Evolutionary conservation across 371 early-diverging fungal genomes (phyloP).

Genomic region (Actinomucor elegans): DNA sequence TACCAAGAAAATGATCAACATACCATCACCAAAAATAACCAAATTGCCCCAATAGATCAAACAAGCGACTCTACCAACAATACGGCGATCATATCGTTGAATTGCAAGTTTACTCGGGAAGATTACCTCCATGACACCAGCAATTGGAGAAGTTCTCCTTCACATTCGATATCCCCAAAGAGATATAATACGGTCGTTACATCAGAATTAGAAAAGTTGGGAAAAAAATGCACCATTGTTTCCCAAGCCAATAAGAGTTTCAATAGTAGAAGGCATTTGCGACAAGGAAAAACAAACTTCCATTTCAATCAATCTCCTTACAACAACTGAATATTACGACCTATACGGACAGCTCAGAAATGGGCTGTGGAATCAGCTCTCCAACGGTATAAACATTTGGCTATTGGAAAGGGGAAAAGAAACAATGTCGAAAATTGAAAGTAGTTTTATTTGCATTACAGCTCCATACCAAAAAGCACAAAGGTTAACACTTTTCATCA

Average conservation of each 20-base stretch:
- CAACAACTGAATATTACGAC: neutral
- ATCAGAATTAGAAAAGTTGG: neutral
- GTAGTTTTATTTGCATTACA: constrained; percentile 14
- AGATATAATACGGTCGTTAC: neutral
- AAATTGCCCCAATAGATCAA: neutral
- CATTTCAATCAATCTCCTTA: neutral
- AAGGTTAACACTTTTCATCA: constrained; percentile 8
- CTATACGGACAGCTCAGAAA: constrained; percentile 8
- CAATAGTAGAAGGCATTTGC: constrained; percentile 5
- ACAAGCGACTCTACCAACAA: neutral
- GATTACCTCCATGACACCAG: constrained; percentile 6
- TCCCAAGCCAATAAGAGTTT: neutral
- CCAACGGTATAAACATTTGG: neutral
- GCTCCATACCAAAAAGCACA: constrained; percentile 10
- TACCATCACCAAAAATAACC: neutral
- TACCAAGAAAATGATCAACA: constrained; percentile 5
- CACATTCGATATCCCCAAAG: constrained; percentile 2
- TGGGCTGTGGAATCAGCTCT: constrained; percentile 16
- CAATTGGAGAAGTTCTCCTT: constrained; percentile 5
- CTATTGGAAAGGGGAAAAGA: constrained; percentile 17
- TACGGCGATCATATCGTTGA: neutral
- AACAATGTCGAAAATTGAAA: constrained; percentile 15
- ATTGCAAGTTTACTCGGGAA: constrained; percentile 11
- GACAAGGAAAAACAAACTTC: constrained; percentile 10
- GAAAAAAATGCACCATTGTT: neutral